phyloP scores from a whole-genome alignment of 129 eudicot species.

The Tagetes patula region DNA sequence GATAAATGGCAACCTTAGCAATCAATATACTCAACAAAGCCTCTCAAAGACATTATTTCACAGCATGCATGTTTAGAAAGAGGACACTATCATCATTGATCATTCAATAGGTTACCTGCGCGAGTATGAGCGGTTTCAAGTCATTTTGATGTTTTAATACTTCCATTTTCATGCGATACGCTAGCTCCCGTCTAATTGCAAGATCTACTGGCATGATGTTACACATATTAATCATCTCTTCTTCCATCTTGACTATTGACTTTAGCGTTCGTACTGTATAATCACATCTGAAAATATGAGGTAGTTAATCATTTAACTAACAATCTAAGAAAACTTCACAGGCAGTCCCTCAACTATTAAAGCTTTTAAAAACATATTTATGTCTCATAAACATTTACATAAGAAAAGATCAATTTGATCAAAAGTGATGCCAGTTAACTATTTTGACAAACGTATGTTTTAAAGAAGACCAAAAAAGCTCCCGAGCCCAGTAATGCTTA shows the following conservation, averaged over 20 bases:
- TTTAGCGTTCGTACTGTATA: conserved; percentile 20
- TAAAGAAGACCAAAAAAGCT: background rate
- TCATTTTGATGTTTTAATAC: conserved; percentile 16
- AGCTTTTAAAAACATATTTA: background rate
- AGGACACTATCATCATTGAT: background rate
- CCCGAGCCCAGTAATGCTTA: background rate
- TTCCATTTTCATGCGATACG: conserved; percentile 51
- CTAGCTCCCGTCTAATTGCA: conserved; percentile 51
- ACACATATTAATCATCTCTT: conserved; percentile 44
- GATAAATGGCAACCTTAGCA: no score
- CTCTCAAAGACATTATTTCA: background rate
- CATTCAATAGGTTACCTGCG: conserved; percentile 34
- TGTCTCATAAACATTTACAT: background rate
- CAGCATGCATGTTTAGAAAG: background rate
- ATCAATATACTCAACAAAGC: no score
- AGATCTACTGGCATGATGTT: conserved; percentile 55
- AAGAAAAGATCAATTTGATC: background rate
- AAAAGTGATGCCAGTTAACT: background rate
- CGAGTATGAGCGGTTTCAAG: conserved; percentile 31
- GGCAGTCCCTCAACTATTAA: background rate
- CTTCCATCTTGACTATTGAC: conserved; percentile 41
- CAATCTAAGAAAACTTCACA: background rate
- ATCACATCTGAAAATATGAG: conserved; percentile 8
- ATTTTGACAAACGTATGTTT: background rate
- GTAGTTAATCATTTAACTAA: background rate